Base-by-base conservation (phyloP, 2,329 filamentous ascomycete genomes). In the Sporothrix phasma region DNA sequence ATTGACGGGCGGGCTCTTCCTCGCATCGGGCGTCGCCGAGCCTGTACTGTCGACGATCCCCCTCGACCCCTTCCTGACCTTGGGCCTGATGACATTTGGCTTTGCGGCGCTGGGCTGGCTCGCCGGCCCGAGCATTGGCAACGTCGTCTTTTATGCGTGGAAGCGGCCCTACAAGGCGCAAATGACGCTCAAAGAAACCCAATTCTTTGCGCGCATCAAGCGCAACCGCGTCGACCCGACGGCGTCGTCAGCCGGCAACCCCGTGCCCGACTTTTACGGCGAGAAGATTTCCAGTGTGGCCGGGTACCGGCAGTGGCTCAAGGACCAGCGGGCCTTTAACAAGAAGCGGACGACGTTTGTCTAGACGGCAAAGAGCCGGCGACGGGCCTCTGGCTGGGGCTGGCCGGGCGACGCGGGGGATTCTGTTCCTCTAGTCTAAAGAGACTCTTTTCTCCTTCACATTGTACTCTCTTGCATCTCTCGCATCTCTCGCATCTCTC, bases 261-360 rank as follows among this genome's bases (percentile, higher is more conserved):
- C 94, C 19, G 90, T 96, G 0, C 92, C 93, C 49, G 94, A 99
- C 74, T 99, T 96, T 77, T 99, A 99, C 72, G 94, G 94, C 71
- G 94, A 99, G 79, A 97, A 97, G 24, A 96, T 99, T 71, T 90
- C 89, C 61, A 96, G 92, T 71, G 91, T 97, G 24, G 82, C 87
- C 62, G 92, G 90, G 54, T 99, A 97, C 76, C 82, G 94, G 71
- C 88, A 91, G 75, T 99, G 94, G 94, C 78, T 99, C 72, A 97
- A 96, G 81, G 94, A 99, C 73, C 94, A 97, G 80, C 83, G 93
- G 67, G 93, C 92, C 10, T 99, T 96, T 79, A 96, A 96, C 79
- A 92, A 92, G 80, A 96, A 95, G 84, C 87, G 85, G 74, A 84
- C 79, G 69, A 84, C 78, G 71, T 85, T 86, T 75, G 76, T 87